Evolutionary conservation across 1,284 basidiomycete genomes (phyloP).

Genomic region (Megacollybia platyphylla): DNA sequence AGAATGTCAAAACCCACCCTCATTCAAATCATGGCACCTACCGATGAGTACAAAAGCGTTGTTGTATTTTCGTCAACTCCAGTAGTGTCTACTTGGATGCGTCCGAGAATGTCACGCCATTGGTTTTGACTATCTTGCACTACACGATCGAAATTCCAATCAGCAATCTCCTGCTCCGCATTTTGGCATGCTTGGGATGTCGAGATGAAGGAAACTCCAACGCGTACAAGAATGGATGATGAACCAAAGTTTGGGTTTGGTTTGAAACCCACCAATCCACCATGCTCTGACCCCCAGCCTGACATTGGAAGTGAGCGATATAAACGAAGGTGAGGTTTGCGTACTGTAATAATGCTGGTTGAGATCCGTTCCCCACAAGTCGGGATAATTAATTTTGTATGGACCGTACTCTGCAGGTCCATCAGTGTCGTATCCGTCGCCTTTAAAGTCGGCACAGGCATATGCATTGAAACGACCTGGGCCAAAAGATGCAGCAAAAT

Average conservation of each 20-base stretch:
- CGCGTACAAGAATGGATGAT: conserved; percentile 36
- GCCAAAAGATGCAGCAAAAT: conserved; percentile 28
- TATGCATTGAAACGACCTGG: conserved; percentile 42
- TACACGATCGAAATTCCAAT: conserved; percentile 40
- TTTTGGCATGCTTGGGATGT: conserved; percentile 44
- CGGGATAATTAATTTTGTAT: conserved; percentile 39
- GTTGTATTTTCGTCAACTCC: conserved; percentile 35
- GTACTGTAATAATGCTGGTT: conserved; percentile 36
- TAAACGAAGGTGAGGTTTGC: conserved; percentile 4
- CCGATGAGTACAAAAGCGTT: conserved; percentile 47
- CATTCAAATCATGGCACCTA: conserved; percentile 11
- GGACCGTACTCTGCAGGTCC: conserved; percentile 38
- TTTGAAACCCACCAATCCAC: conserved; percentile 38
- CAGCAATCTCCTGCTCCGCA: conserved; percentile 47
- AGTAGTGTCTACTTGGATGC: conserved; percentile 38
- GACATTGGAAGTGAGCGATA: not conserved
- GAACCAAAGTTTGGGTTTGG: conserved; percentile 17
- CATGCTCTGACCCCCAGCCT: conserved; percentile 28
- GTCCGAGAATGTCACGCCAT: conserved; percentile 45
- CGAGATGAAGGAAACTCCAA: conserved; percentile 53
- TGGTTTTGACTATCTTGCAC: conserved; percentile 24
- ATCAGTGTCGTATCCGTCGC: conserved; percentile 33
- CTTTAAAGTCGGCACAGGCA: conserved; percentile 48
- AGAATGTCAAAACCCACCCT: not conserved
- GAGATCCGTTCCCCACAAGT: conserved; percentile 29